Conservation (phyloP, 306 rosid species). For the Inga leiocalycina region DNA sequence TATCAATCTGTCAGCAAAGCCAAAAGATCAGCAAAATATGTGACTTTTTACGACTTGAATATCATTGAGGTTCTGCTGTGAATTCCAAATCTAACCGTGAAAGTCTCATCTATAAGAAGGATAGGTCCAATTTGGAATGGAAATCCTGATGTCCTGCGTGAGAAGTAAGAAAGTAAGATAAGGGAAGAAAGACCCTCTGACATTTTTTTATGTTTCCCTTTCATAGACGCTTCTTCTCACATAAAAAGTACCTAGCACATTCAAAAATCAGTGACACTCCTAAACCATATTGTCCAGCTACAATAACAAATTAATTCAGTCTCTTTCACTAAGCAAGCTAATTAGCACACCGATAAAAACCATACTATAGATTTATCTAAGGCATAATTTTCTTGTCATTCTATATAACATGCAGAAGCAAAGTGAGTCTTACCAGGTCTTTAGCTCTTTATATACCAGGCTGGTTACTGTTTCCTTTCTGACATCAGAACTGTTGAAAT, state of each 20-base stretch:
- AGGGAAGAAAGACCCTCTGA: neutral
- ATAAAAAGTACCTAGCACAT: neutral
- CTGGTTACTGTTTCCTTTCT: slow-evolving; percentile 52
- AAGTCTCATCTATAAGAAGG: slow-evolving; percentile 73
- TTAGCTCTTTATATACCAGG: slow-evolving; percentile 65
- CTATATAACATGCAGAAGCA: slow-evolving; percentile 14
- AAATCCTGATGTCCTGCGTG: slow-evolving; percentile 71
- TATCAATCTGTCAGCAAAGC: slow-evolving; percentile 67
- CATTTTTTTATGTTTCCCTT: neutral
- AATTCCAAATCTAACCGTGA: slow-evolving; percentile 62
- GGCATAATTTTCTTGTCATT: neutral
- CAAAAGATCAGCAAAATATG: slow-evolving; percentile 25
- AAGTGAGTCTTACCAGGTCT: slow-evolving; percentile 55
- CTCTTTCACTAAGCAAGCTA: slow-evolving; percentile 16
- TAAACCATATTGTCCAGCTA: neutral
- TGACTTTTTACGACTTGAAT: slow-evolving; percentile 8
- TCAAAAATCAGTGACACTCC: neutral
- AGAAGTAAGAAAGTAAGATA: slow-evolving; percentile 2
- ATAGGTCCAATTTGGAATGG: slow-evolving; percentile 91
- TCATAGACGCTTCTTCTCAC: neutral
- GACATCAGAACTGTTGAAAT: slow-evolving; percentile 58
- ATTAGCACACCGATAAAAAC: slow-evolving; percentile 8
- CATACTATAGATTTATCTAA: neutral
- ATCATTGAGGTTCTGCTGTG: slow-evolving; percentile 1
- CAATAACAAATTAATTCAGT: slow-evolving; percentile 15